Percentiles rank a stretch among this genome's conserved stretches.
Evolutionary conservation across 1,284 basidiomycete species (phyloP).

Genomic region (Trichosporon sp.): DNA sequence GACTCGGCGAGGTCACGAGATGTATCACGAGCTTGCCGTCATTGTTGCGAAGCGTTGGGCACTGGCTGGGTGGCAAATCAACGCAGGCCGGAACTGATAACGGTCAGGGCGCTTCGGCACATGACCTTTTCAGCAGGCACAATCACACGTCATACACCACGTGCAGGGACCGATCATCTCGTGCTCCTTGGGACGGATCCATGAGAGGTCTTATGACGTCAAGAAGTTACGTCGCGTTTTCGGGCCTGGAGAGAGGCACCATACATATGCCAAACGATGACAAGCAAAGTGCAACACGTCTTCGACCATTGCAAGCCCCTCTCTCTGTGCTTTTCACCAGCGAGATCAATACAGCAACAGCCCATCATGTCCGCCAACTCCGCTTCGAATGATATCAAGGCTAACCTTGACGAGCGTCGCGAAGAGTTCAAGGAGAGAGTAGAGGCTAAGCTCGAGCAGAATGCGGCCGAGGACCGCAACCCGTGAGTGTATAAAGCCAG

Average conservation of each 20-base stretch:
- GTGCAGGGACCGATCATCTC: neutral
- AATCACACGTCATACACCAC: neutral
- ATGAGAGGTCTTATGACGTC: neutral
- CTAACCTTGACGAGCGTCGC: neutral
- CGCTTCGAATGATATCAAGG: neutral
- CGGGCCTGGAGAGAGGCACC: neutral
- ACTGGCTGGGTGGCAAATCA: conserved; percentile 4
- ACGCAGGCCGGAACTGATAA: neutral
- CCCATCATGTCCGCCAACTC: neutral
- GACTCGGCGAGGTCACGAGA: conserved; percentile 2
- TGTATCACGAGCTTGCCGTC: neutral
- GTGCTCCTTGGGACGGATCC: neutral
- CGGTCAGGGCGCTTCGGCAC: neutral
- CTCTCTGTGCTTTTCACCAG: too few species aligned
- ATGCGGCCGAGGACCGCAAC: neutral
- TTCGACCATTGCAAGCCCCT: too few species aligned
- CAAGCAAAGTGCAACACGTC: neutral
- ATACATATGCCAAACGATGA: neutral
- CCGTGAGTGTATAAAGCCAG: neutral
- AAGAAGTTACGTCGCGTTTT: neutral
- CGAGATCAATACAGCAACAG: too few species aligned
- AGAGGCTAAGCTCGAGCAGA: neutral
- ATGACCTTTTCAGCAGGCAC: neutral
- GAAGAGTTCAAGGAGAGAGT: neutral
- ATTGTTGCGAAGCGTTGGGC: conserved; percentile 1